Base-by-base conservation (phyloP, 2,329 filamentous ascomycete species). In the Parastagonospora avenae region DNA sequence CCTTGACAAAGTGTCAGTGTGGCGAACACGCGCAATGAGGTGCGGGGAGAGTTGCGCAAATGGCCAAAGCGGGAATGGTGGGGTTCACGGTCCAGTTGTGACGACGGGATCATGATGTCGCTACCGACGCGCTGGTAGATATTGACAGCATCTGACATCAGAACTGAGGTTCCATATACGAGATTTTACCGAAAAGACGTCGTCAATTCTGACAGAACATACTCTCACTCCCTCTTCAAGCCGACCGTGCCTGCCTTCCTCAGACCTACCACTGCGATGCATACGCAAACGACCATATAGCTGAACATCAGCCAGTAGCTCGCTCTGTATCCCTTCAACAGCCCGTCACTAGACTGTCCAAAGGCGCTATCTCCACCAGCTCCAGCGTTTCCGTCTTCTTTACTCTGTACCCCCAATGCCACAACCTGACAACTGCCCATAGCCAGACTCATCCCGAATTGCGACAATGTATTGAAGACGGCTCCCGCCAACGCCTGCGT, bases 401-500 rank as follows among this genome's bases (percentile, higher is more conserved):
- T 30, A 8, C 45, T 48, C 40, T 57, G 50, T 0, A 67, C 55
- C 0, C 62, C 56, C 27, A 66, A 32, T n/a, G 65, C 57, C 19
- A 68, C 59, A n/a, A 69, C 63, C 46, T 68, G 66, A 42, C 61
- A 64, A 15, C 52, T 50, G 0, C 62, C 61, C 46, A 67, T 57
- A 11, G 61, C 63, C 16, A 70, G 32, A 15, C 55, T 79, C 39
- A 82, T 68, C 0, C 84, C 84, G 47, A 86, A 80, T 54, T 86
- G 83, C 0, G 77, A 71, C 0, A 81, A 74, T 0, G 83, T 85
- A 53, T 84, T 85, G 66, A 86, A 87, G 0, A 87, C 83, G 0
- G 82, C 83, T 0, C 84, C 85, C 0, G 83, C 84, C 0, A 87
- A 71, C 0, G 81, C 81, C 50, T 87, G 84, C 1, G 77, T 84